Percentiles rank a stretch among this genome's conserved stretches.
phyloP scores from a whole-genome alignment of 176 grass and related monocot species.

The Tuctoria greenei region DNA sequence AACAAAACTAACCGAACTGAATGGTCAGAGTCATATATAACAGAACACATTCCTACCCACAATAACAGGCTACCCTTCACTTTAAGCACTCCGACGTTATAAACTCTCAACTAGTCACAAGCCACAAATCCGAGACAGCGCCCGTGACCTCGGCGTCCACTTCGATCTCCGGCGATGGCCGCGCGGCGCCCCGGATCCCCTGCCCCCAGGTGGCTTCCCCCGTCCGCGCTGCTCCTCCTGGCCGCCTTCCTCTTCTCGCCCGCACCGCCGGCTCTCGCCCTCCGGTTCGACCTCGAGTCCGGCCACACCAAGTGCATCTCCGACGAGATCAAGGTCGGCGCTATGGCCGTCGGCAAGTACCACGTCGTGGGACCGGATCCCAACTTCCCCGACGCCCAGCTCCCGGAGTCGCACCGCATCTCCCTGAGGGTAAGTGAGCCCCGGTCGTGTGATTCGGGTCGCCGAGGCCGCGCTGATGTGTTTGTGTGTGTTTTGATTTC shows the following conservation, averaged over 20 bases:
- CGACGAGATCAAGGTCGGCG: slow-evolving; percentile 85
- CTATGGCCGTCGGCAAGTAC: slow-evolving; percentile 95
- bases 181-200: slow-evolving; percentile 30
- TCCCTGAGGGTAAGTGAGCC: slow-evolving; percentile 63
- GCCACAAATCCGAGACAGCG: slow-evolving; percentile 13
- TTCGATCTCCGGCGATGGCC: slow-evolving; percentile 62
- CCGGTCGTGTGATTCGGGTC: not conserved
- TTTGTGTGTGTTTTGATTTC: not conserved
- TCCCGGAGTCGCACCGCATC: slow-evolving; percentile 86
- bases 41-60: not conserved
- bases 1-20: no score
- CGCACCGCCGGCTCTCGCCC: slow-evolving; percentile 27
- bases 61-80: slow-evolving; percentile 16
- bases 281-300: slow-evolving; percentile 86
- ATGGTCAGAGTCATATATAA: no score
- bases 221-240: slow-evolving; percentile 30
- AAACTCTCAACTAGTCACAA: slow-evolving; percentile 8
- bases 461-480: not conserved
- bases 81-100: slow-evolving; percentile 33
- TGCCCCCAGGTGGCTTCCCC: slow-evolving; percentile 21
- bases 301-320: slow-evolving; percentile 96
- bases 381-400: slow-evolving; percentile 55
- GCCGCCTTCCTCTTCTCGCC: slow-evolving; percentile 14
- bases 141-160: slow-evolving; percentile 27
- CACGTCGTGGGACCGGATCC: slow-evolving; percentile 52